Conservation (phyloP, 148 eudicot genomes). For the Spergularia marina region DNA sequence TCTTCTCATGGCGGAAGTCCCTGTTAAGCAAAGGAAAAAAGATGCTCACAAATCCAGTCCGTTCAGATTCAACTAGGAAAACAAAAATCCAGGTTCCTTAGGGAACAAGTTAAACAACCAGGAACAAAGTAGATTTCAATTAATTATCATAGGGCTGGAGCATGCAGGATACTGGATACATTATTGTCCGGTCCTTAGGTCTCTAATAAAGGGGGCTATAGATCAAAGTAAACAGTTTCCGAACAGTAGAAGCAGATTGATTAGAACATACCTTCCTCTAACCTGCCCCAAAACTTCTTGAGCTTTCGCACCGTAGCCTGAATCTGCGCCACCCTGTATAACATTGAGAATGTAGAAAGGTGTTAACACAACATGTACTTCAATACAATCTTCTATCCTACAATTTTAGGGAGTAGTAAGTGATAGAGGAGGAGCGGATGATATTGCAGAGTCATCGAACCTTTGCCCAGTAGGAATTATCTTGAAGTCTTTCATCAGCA, state of each 20-base stretch:
- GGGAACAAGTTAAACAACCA: not conserved
- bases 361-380: not conserved
- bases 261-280: constrained; percentile 66
- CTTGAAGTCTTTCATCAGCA: constrained; percentile 73
- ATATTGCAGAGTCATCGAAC: constrained; percentile 32
- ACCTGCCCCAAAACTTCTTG: constrained; percentile 92
- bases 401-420: not conserved
- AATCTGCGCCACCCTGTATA: constrained; percentile 78
- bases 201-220: not conserved
- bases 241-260: not conserved
- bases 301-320: constrained; percentile 95
- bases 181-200: no score
- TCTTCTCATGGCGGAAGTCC: constrained; percentile 94
- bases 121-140: not conserved
- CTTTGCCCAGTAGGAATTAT: constrained; percentile 99
- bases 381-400: not conserved
- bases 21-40: constrained; percentile 22
- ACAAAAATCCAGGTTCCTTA: not conserved
- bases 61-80: not conserved
- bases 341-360: not conserved
- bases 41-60: not conserved
- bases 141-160: no score
- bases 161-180: no score
- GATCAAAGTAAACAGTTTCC: not conserved
- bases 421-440: not conserved